Evolutionary conservation across 495 filamentous ascomycete genomes (phyloP).

Genomic region (Xylaria bambusicola): DNA sequence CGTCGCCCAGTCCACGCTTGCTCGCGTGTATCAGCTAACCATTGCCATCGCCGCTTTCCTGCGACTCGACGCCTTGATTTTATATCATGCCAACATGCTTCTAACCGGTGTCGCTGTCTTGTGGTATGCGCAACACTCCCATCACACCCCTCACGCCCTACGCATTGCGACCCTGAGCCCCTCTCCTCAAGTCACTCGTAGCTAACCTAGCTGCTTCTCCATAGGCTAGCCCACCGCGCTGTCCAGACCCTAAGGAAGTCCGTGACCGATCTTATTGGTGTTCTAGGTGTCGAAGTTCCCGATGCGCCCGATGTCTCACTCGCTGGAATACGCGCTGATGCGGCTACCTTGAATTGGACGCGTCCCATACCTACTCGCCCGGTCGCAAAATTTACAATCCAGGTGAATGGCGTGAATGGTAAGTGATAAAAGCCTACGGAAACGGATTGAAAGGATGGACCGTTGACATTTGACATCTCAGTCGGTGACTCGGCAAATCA

Average conservation of each 20-base stretch:
- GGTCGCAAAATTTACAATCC: slow-evolving; percentile 83
- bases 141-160: background rate
- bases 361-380: slow-evolving; percentile 74
- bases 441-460: background rate
- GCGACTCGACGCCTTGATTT: slow-evolving; percentile 40
- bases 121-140: slow-evolving; percentile 36
- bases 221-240: slow-evolving; percentile 46
- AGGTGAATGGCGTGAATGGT: slow-evolving; percentile 92
- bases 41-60: slow-evolving; percentile 35
- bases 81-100: slow-evolving; percentile 48
- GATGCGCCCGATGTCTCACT: slow-evolving; percentile 86
- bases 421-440: slow-evolving; percentile 29
- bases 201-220: slow-evolving; percentile 3
- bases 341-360: slow-evolving; percentile 90
- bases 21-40: slow-evolving; percentile 39
- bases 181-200: background rate
- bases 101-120: slow-evolving; percentile 45
- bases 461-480: slow-evolving; percentile 37
- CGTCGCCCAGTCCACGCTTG: slow-evolving; percentile 40
- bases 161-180: background rate
- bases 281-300: slow-evolving; percentile 91
- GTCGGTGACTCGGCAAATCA: slow-evolving; percentile 83
- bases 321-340: slow-evolving; percentile 83
- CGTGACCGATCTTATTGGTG: slow-evolving; percentile 83
- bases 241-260: slow-evolving; percentile 87